Evolutionary conservation across 225 moss, liverwort and hornwort genomes (phyloP), one percentile per base, ranked within the genome.

Genomic region (Climacium dendroides): DNA sequence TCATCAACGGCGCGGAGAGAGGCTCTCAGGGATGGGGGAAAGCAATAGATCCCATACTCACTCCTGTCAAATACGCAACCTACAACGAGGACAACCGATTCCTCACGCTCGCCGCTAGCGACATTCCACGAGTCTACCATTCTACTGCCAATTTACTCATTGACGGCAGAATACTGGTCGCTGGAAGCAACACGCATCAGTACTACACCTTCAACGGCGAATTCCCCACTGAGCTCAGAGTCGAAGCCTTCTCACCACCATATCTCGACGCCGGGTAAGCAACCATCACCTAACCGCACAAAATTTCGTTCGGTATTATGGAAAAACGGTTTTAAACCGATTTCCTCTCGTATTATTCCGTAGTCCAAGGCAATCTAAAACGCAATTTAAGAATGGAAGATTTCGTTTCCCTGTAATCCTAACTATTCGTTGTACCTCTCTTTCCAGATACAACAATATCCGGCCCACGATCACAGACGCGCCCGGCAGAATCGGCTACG

Each of bases 1-100:
- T 98, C 37, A 95, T 98, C 88, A 98, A 98, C 52, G 98, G 97
- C 52, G 98, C 94, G 35, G 90, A 93, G 85, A 92, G 70, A 20
- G 98, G 98, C 28, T 85, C 92, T 22, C 96, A 97, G 83, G 97
- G 98, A 63, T 98, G 94, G 91, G 89, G 91, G 18, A 89, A 88
- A 69, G 98, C 92, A 5, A 86, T 90, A 34, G 65, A 94, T n/a
- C 94, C 98, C 19, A 76, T 92, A 23, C 81, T 94, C 71, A 95
- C 70, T 82, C 98, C 98, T 52, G 89, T 96, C 13, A 91, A 85
- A 71, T 92, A 94, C 53, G 90, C 91, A 18, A 90, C 94, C 48
- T 87, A 92, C 67, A n/a, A 90, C 23, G 82, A 45, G 16, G 74
- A 83, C 7, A 52, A 87, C 19, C 70, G 91, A 35, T 94, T 91